phyloP scores from a whole-genome alignment of 371 early-diverging fungal species.

The Mucor sp. region DNA sequence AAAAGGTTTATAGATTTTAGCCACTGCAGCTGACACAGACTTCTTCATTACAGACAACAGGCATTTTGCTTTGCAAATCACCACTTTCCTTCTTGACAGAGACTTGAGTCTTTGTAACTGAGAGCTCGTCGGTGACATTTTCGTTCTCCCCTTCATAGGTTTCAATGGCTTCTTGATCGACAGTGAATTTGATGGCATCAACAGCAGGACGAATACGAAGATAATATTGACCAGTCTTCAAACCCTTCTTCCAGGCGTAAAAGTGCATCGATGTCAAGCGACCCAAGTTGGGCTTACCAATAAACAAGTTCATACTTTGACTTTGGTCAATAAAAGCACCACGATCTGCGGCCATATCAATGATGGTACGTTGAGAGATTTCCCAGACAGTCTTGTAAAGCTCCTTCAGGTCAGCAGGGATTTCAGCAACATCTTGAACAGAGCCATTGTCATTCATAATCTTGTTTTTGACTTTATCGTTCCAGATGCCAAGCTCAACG shows the following conservation, averaged over 20 bases:
- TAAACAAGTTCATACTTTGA: constrained; percentile 97
- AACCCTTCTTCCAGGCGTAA: constrained; percentile 98
- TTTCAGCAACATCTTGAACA: constrained; percentile 75
- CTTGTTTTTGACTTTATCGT: constrained; percentile 91
- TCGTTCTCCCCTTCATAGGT: constrained; percentile 21
- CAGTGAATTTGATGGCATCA: constrained; percentile 97
- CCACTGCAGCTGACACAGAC: constrained; percentile 90
- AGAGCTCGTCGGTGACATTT: not conserved
- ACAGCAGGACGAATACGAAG: constrained; percentile 96
- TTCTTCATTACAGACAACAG: constrained; percentile 88
- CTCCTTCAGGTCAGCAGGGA: constrained; percentile 90
- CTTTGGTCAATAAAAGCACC: constrained; percentile 99
- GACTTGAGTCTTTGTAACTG: not conserved
- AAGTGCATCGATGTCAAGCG: constrained; percentile 99
- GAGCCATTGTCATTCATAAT: constrained; percentile 97
- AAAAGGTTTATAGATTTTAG: constrained; percentile 36
- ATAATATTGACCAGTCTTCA: constrained; percentile 99
- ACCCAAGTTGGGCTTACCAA: constrained; percentile 89
- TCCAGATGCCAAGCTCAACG: constrained; percentile 91
- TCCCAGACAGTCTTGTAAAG: constrained; percentile 99
- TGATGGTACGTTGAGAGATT: constrained; percentile 87
- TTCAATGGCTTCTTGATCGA: constrained; percentile 62
- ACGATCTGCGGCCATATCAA: constrained; percentile 92
- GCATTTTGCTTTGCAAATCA: constrained; percentile 56
- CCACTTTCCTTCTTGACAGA: constrained; percentile 2